Evolutionary conservation across 2,329 filamentous ascomycete species (phyloP).

Genomic region (Didymella segeticola): DNA sequence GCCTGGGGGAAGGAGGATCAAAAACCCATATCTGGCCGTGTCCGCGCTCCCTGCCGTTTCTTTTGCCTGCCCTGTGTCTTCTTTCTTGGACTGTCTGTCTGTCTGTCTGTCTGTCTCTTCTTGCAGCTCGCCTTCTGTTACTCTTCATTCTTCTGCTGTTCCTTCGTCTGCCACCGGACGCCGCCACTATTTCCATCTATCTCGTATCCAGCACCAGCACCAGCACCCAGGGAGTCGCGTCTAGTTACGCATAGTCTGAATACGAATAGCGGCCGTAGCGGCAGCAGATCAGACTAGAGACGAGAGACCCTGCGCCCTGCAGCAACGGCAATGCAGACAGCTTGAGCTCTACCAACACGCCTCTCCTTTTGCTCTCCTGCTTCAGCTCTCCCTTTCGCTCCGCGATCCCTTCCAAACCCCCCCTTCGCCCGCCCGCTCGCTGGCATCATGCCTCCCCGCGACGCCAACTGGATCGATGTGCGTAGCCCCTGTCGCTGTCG

Average conservation of each 20-base stretch:
- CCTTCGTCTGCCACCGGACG: not conserved
- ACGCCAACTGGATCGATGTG: conserved; percentile 50
- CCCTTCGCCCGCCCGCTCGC: too few species aligned
- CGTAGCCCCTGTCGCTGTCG: conserved; percentile 7
- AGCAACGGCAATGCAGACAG: conserved; percentile 17
- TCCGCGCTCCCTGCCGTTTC: conserved; percentile 1
- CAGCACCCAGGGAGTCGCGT: not conserved
- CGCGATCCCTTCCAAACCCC: too few species aligned
- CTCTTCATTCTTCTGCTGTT: not conserved
- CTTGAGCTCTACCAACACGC: conserved; percentile 1
- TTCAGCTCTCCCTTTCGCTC: conserved; percentile 16
- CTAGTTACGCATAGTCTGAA: too few species aligned
- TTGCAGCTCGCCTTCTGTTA: not conserved
- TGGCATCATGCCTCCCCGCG: conserved; percentile 43
- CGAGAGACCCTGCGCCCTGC: conserved; percentile 7
- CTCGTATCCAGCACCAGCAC: not conserved
- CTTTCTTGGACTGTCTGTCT: not conserved
- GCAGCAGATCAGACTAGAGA: not conserved
- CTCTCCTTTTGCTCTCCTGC: conserved; percentile 17
- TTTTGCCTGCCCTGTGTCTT: conserved; percentile 1
- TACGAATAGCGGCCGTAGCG: too few species aligned
- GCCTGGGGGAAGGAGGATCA: conserved; percentile 2
- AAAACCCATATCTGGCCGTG: conserved; percentile 16
- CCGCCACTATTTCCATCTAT: not conserved
- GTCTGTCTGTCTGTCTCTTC: not conserved